These are phyloP conservation scores for Luffa aegyptiaca DNA, from an alignment of 306 rosid genomes.

Conservation along the genomic window DNA sequence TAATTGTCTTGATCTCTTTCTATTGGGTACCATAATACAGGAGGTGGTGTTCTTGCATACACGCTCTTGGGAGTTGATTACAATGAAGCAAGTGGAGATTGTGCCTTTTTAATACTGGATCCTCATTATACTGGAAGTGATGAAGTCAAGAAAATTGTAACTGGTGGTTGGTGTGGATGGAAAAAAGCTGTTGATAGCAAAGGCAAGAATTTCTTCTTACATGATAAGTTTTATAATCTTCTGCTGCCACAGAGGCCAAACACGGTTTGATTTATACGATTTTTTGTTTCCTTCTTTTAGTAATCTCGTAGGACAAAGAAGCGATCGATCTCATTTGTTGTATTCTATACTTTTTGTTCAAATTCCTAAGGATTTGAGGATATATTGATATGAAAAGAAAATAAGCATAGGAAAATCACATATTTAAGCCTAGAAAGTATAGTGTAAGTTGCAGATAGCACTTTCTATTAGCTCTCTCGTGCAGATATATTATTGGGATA, in stretches of 20 bases:
- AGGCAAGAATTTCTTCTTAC: conserved; percentile 76
- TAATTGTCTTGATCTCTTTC: not conserved
- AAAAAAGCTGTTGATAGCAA: conserved; percentile 87
- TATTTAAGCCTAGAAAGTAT: not conserved
- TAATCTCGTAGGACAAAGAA: not conserved
- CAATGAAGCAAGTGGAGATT: conserved; percentile 82
- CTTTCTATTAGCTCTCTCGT: not conserved
- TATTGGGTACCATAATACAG: conserved; percentile 30
- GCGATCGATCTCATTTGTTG: not conserved
- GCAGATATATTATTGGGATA: not conserved
- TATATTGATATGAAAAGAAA: not conserved
- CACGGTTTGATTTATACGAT: conserved; percentile 48
- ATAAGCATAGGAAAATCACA: not conserved
- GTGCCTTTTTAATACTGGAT: conserved; percentile 88
- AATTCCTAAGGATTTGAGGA: not conserved
- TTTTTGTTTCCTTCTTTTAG: not conserved
- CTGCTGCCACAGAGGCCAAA: conserved; percentile 88
- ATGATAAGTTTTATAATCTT: conserved; percentile 87
- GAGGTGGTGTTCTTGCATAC: conserved; percentile 96
- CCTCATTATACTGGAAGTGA: conserved; percentile 90
- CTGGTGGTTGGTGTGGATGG: conserved; percentile 97
- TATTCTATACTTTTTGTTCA: not conserved
- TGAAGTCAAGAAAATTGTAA: conserved; percentile 64
- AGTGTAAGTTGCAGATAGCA: not conserved
- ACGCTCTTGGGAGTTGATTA: conserved; percentile 92